Evolutionary conservation across 176 grass and related monocot genomes (phyloP).

Genomic region (Hyparrhenia diplandra): DNA sequence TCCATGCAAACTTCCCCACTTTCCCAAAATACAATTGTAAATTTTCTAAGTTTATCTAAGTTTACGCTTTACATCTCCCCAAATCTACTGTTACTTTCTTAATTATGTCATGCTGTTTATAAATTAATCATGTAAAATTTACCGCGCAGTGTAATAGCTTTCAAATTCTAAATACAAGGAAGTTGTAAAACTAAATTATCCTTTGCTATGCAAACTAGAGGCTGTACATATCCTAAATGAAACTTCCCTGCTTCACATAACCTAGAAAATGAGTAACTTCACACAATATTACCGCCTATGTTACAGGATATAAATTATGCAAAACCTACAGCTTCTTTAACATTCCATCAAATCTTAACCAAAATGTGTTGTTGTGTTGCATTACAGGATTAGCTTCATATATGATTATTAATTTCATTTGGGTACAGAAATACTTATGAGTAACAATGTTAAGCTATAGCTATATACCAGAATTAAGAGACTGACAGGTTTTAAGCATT

Average conservation of each 20-base stretch:
- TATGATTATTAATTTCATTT: constrained; percentile 3
- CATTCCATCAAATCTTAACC: background rate
- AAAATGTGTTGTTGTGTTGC: background rate
- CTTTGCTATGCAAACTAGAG: background rate
- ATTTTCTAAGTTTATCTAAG: background rate
- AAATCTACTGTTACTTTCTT: constrained; percentile 16
- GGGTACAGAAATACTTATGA: background rate
- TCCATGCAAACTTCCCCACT: constrained; percentile 19
- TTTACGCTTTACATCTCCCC: background rate
- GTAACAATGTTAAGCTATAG: background rate
- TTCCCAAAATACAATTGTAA: background rate
- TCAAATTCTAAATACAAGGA: constrained; percentile 3
- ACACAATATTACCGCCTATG: background rate
- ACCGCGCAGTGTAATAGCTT: background rate
- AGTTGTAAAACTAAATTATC: background rate
- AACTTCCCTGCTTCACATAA: constrained; percentile 1
- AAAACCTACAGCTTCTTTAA: background rate
- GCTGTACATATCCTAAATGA: constrained; percentile 22
- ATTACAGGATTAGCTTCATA: background rate
- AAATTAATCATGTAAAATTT: background rate
- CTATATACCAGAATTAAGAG: background rate
- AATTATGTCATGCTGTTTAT: background rate
- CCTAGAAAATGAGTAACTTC: background rate
- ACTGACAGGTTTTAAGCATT: constrained; percentile 35
- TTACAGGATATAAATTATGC: background rate